Evolutionary conservation across 805 yeast genomes (phyloP).

Genomic region (Kazachstania psychrophila): DNA sequence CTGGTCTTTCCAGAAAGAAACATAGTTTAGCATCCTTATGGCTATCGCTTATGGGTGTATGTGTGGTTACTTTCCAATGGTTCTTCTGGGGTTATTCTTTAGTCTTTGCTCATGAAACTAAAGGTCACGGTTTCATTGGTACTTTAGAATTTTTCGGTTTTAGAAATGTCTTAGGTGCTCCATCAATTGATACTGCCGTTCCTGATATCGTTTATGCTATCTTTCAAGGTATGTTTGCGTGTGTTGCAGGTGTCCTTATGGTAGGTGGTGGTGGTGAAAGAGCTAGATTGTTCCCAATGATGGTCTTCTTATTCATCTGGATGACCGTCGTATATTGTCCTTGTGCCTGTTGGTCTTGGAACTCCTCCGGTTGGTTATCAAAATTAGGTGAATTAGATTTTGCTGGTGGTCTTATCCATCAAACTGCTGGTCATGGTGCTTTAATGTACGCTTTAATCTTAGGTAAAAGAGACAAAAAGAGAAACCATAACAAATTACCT

Average conservation of each 20-base stretch:
- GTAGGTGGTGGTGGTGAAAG: conserved; percentile 98
- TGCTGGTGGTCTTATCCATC: conserved; percentile 99
- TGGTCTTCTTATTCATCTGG: conserved; percentile 90
- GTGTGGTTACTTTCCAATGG: conserved; percentile 88
- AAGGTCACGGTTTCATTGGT: conserved; percentile 64
- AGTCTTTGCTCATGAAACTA: conserved; percentile 62
- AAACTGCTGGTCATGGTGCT: conserved; percentile 89
- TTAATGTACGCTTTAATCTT: conserved; percentile 83
- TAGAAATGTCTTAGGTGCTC: conserved; percentile 74
- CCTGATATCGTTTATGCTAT: conserved; percentile 88
- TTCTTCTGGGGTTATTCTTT: conserved; percentile 97
- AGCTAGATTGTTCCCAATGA: conserved; percentile 92
- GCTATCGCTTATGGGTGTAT: conserved; percentile 86
- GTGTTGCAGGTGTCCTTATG: conserved; percentile 86
- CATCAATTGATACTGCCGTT: conserved; percentile 52
- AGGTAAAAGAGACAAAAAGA: conserved; percentile 81
- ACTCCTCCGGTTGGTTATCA: conserved; percentile 82
- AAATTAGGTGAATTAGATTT: conserved; percentile 81
- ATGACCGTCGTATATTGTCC: conserved; percentile 94
- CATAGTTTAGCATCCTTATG: conserved; percentile 91
- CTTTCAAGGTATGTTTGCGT: conserved; percentile 96
- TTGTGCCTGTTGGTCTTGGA: conserved; percentile 97
- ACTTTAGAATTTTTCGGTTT: conserved; percentile 72
- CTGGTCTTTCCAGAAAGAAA: conserved; percentile 89
- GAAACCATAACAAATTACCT: conserved; percentile 56